A percentile compares a stretch with the other conserved stretches of the same genome.
These are phyloP conservation scores for Crucihimalaya himalaica DNA, from an alignment of 345 rosid species.

Conservation along the genomic window DNA sequence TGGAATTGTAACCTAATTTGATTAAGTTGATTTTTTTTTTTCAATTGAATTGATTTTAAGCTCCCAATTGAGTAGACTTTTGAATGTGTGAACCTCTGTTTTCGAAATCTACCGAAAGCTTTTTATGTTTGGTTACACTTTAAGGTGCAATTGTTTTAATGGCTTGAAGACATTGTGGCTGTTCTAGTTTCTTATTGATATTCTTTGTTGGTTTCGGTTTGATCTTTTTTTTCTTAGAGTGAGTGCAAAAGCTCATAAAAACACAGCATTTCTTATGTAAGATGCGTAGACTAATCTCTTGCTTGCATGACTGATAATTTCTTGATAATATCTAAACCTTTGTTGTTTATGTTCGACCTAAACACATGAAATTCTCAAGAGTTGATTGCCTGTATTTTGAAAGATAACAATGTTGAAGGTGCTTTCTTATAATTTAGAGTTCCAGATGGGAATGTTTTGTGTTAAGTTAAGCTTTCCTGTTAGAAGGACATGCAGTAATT, in stretches of 20 bases:
- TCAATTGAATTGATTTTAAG: neutral
- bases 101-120: neutral
- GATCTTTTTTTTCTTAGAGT: neutral
- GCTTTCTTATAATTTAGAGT: neutral
- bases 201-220: neutral
- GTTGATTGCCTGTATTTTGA: neutral
- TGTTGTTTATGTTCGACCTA: neutral
- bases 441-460: neutral
- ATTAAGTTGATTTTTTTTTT: neutral
- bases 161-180: neutral
- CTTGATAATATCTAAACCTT: neutral
- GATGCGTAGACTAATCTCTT: neutral
- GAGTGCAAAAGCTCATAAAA: neutral
- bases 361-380: neutral
- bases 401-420: slow-evolving; percentile 4
- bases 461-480: neutral
- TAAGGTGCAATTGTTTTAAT: neutral
- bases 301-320: neutral
- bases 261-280: neutral
- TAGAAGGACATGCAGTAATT: neutral
- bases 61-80: neutral
- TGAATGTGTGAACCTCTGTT: slow-evolving; percentile 14
- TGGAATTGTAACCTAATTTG: neutral
- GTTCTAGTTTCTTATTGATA: neutral
- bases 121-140: slow-evolving; percentile 1